Percentiles rank a stretch among this genome's conserved stretches.
phyloP scores from a whole-genome alignment of 768 basidiomycete genomes.

The Porpolomopsis calyptriformis region DNA sequence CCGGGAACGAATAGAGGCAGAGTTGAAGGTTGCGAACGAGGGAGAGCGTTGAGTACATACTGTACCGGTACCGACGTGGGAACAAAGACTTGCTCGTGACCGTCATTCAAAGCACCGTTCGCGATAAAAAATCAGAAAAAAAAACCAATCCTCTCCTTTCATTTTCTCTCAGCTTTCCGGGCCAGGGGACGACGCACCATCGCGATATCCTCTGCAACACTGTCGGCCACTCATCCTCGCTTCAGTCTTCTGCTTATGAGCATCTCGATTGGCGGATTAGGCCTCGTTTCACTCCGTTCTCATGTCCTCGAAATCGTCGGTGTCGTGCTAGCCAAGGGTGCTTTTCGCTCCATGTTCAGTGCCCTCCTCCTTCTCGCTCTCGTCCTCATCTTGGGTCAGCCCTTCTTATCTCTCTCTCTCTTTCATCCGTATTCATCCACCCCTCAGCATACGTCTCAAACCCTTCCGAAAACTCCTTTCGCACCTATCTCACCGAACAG shows the following conservation, averaged over 20 bases:
- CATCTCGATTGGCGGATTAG: slow-evolving; percentile 53
- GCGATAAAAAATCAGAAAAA: not conserved
- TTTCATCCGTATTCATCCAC: not conserved
- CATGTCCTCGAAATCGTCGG: slow-evolving; percentile 43
- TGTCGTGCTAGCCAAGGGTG: slow-evolving; percentile 44
- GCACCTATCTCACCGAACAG: slow-evolving; percentile 91
- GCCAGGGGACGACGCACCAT: slow-evolving; percentile 18
- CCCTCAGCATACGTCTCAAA: slow-evolving; percentile 84
- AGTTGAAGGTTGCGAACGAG: slow-evolving; percentile 28
- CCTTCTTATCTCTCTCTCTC: slow-evolving; percentile 11
- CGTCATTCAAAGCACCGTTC: not conserved
- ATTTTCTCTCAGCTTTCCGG: slow-evolving; percentile 10
- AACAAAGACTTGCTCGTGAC: not conserved
- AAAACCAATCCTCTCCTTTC: slow-evolving; percentile 6
- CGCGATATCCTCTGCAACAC: slow-evolving; percentile 27
- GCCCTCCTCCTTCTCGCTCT: slow-evolving; percentile 59
- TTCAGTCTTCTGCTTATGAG: slow-evolving; percentile 56
- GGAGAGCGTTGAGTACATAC: not conserved
- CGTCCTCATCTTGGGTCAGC: slow-evolving; percentile 63
- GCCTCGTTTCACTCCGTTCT: slow-evolving; percentile 48
- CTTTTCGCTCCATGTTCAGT: slow-evolving; percentile 62
- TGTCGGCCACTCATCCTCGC: slow-evolving; percentile 31
- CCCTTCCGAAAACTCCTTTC: slow-evolving; percentile 87
- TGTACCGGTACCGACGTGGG: not conserved
- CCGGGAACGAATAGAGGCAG: slow-evolving; percentile 89